Evolutionary conservation across 2,329 filamentous ascomycete species (phyloP), one percentile per base, ranked within the genome.

Genomic region (Meredithiella fracta): DNA sequence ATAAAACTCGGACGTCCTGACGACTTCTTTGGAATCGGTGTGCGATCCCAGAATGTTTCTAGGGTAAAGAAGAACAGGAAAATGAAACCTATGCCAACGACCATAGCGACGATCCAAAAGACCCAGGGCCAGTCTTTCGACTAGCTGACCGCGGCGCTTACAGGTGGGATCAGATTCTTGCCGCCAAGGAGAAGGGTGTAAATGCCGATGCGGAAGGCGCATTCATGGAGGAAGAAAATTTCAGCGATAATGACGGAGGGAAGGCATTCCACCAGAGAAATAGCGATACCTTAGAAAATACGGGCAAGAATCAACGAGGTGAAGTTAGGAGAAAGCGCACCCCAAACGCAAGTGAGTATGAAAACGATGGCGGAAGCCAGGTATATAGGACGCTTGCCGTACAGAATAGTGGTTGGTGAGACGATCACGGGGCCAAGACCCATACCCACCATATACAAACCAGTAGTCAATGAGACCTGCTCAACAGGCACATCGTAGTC

Each of bases 241-340:
- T 97, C 91, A 2, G 90, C 89, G 63, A 97, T 91, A 0, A 89
- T 95, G 15, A 91, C 90, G 3, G 88, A 94, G 0, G 91, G 91
- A 29, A 97, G 75, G 64, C 89, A 94, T 67, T 97, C 91, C 7
- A 95, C 87, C 0, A 89, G 88, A 61, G 86, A 92, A 51, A 96
- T 83, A 0, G 89, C 84, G 8, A 96, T 73, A 2, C 91, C 92
- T 67, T 94, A 87, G 59, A 96, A 84, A 51, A 97, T 81, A 55
- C 91, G 78, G 25, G 88, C 91, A 7, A 89, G 67, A 4, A 94
- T 73, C 38, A 97, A 74, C 8, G 88, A 94, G 1, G 76, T 67
- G 65, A 91, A 96, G 62, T 74, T 87, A 0, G 85, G 86, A 2
- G 89, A 91, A n/a, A 80, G 65, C 14, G 87, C 90, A 87, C 90